Base-by-base conservation (phyloP, 2,329 filamentous ascomycete species). In the Hymenoscyphus scutula region DNA sequence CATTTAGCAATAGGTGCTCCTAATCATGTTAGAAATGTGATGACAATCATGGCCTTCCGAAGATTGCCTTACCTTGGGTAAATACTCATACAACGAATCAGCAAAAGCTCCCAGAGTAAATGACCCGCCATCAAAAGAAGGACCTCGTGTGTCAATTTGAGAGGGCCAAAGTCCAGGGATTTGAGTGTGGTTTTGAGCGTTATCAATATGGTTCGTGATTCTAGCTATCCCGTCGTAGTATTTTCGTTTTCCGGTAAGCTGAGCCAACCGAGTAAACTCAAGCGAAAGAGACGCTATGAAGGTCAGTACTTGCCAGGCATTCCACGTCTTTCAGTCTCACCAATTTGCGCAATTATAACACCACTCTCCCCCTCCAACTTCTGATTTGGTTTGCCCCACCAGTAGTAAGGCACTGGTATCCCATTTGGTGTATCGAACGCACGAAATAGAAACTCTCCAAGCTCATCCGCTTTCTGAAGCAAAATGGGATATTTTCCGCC, bases 131-230 rank as follows among this genome's bases (percentile, higher is more conserved):
- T 84, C 83, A 37, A 89, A 78, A 11, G 86, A 77, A 3, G 86
- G 84, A 1, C 82, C 83, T 67, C 75, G 73, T 1, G 73, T 75
- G 63, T 84, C 77, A 19, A 88, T 72, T 7, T 78, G 71, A 1
- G 83, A 74, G 0, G 85, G 84, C 83, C 84, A 88, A 76, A 88
- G 78, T 5, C 85, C 86, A 0, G 85, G 84, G 34, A 88, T 70
- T 29, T 75, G 76, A 5, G 83, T 87, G 15, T 75, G 69, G 59
- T 77, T 76, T 70, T 88, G 32, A 11, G 32, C 32, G 32, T 34
- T 34, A 34, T 34, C 32, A 3, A 34, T 34, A 13, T 34, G 32
- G 15, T 34, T 34, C 11, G 32, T 34, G 11, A 34, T 34, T 34
- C 11, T 34, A 11, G 32, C 32, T 34, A 34, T 34, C 32, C 32